A percentile compares a stretch with the other conserved stretches of the same genome.
Conservation (phyloP, 2,329 filamentous ascomycete genomes). For the Trichoderma atrobrunneum region DNA sequence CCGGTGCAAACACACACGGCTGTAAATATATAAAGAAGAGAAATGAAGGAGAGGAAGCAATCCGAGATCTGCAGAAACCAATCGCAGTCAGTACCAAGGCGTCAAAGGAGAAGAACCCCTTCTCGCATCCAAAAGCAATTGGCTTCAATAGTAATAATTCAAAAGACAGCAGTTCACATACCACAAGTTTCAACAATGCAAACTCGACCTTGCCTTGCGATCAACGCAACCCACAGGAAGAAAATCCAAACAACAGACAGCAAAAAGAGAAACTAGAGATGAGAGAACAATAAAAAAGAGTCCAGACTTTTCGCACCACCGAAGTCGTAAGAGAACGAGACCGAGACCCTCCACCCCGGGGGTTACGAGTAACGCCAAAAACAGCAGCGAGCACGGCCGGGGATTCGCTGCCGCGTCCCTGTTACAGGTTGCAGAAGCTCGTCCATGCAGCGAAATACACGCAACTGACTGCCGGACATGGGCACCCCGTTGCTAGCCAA, state of each 20-base stretch:
- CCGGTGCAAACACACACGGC: slow-evolving; percentile 4
- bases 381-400: not conserved
- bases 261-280: not conserved
- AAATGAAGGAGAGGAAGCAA: not conserved
- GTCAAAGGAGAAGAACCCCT: not conserved
- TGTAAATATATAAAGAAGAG: not conserved
- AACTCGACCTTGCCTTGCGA: slow-evolving; percentile 12
- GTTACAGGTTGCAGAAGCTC: slow-evolving; percentile 4
- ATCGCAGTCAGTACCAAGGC: not conserved
- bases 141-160: not conserved
- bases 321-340: not conserved
- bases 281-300: slow-evolving; percentile 23
- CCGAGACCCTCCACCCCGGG: not conserved
- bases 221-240: slow-evolving; percentile 20
- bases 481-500: not conserved
- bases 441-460: not conserved
- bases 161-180: not conserved
- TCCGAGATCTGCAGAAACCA: not conserved
- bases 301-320: not conserved
- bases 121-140: not conserved
- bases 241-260: slow-evolving; percentile 28
- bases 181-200: slow-evolving; percentile 2
- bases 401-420: slow-evolving; percentile 13
- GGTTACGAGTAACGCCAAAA: not conserved
- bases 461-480: not conserved